phyloP scores from a whole-genome alignment of 2,329 filamentous ascomycete species.

The Erysiphe pisi region DNA sequence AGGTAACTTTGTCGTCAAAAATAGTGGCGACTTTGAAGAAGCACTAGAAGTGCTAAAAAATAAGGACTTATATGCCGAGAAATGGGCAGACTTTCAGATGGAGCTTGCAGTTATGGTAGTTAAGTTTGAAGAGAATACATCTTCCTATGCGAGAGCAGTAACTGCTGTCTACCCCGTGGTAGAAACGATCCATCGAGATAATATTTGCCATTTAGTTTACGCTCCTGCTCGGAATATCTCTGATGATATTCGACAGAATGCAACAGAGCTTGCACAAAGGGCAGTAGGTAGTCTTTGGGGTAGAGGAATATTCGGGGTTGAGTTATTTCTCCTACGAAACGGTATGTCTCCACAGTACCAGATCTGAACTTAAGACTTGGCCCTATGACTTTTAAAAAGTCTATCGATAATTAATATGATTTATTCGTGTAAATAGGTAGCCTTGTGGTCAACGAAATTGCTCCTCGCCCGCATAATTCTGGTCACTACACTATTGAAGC shows the following conservation, averaged over 20 bases:
- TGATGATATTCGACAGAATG: slow-evolving; percentile 49
- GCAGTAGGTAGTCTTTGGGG: slow-evolving; percentile 74
- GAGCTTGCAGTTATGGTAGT: slow-evolving; percentile 94
- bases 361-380: neutral
- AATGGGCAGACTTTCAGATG: slow-evolving; percentile 64
- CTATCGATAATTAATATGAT: no score
- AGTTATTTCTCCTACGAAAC: slow-evolving; percentile 79
- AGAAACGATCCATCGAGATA: slow-evolving; percentile 91
- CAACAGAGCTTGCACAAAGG: slow-evolving; percentile 64
- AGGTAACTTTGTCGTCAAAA: slow-evolving; percentile 55
- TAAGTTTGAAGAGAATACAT: slow-evolving; percentile 59
- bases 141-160: slow-evolving; percentile 40
- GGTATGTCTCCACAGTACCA: slow-evolving; percentile 37
- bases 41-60: slow-evolving; percentile 60
- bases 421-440: neutral
- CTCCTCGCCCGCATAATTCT: slow-evolving; percentile 44
- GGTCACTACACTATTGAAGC: slow-evolving; percentile 95
- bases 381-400: no score
- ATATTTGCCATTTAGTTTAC: slow-evolving; percentile 86
- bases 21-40: slow-evolving; percentile 48
- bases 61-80: slow-evolving; percentile 73
- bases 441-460: slow-evolving; percentile 33
- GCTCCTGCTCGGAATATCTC: slow-evolving; percentile 66
- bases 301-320: slow-evolving; percentile 88
- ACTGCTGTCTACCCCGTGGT: slow-evolving; percentile 73